Evolutionary conservation across 208 protist genomes (phyloP).

Genomic region (Acanthamoeba castellanii): DNA sequence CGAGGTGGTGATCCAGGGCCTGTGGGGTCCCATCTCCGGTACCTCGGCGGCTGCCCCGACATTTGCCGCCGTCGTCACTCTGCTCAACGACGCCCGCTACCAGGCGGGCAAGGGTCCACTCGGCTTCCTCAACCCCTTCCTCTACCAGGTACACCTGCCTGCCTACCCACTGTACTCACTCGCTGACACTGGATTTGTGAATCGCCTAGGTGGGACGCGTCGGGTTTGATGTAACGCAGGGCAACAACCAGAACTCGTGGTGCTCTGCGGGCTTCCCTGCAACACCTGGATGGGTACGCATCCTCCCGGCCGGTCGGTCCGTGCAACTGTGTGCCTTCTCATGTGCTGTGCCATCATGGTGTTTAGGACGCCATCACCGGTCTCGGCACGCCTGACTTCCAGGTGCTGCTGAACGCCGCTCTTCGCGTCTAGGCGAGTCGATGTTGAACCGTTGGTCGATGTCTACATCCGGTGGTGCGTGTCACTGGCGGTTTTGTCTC

Average conservation of each 20-base stretch:
- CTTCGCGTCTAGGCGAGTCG: background rate
- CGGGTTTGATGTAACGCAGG: conserved; percentile 49
- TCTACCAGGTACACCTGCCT: conserved; percentile 84
- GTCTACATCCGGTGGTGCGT: too few species aligned
- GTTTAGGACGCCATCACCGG: conserved; percentile 74
- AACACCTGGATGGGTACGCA: conserved; percentile 4
- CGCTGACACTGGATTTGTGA: background rate
- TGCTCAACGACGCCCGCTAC: conserved; percentile 82
- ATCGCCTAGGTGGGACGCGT: background rate
- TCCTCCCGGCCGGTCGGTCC: background rate
- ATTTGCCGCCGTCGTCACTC: conserved; percentile 81
- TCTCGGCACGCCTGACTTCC: conserved; percentile 73
- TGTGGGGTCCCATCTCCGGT: conserved; percentile 75
- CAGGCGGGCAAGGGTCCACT: conserved; percentile 77
- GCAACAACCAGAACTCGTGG: conserved; percentile 60
- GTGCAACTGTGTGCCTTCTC: background rate
- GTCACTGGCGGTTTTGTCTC: too few species aligned
- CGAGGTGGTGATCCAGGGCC: conserved; percentile 61
- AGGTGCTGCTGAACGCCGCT: conserved; percentile 46
- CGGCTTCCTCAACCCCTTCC: conserved; percentile 87
- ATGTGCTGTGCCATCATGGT: background rate
- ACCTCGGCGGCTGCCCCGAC: conserved; percentile 81
- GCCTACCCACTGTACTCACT: too few species aligned
- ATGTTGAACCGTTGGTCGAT: too few species aligned
- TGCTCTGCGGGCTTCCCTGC: conserved; percentile 30